A percentile compares a stretch with the other conserved stretches of the same genome.
Conservation (phyloP, 1,284 basidiomycete species). For the Cryptococcus sp. region DNA sequence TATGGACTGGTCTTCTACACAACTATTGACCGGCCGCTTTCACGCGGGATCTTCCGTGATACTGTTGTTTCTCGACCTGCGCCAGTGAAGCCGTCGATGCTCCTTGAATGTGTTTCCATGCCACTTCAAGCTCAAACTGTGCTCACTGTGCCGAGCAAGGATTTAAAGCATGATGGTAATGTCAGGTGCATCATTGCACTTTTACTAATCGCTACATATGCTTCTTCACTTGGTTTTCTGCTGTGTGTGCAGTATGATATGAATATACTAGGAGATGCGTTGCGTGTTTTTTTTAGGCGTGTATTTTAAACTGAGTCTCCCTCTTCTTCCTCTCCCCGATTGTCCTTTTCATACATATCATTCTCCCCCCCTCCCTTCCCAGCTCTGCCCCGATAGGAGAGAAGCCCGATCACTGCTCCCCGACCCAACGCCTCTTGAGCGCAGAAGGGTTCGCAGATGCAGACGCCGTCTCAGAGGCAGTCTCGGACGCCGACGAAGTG, state of each 20-base stretch:
- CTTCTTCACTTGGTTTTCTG: not conserved
- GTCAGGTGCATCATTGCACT: no score
- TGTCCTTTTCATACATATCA: not conserved
- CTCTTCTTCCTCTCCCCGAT: not conserved
- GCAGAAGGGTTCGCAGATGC: slow-evolving; percentile 9
- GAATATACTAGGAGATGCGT: not conserved
- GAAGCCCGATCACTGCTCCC: slow-evolving; percentile 17
- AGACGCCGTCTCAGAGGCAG: not conserved
- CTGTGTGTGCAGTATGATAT: no score
- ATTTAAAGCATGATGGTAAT: no score
- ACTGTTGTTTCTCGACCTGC: no score
- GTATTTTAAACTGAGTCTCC: not conserved
- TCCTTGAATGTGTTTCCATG: no score
- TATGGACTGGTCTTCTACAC: no score
- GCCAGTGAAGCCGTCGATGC: no score
- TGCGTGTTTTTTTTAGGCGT: not conserved
- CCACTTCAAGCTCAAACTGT: no score
- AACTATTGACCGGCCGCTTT: no score
- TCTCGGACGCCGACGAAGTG: not conserved
- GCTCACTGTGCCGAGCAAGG: no score
- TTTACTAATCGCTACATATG: slow-evolving; percentile 3
- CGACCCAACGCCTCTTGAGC: slow-evolving; percentile 30
- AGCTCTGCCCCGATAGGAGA: no score
- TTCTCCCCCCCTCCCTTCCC: not conserved
- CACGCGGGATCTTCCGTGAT: no score